Conservation (phyloP, 805 yeast species). For the Clavispora vitiphila region DNA sequence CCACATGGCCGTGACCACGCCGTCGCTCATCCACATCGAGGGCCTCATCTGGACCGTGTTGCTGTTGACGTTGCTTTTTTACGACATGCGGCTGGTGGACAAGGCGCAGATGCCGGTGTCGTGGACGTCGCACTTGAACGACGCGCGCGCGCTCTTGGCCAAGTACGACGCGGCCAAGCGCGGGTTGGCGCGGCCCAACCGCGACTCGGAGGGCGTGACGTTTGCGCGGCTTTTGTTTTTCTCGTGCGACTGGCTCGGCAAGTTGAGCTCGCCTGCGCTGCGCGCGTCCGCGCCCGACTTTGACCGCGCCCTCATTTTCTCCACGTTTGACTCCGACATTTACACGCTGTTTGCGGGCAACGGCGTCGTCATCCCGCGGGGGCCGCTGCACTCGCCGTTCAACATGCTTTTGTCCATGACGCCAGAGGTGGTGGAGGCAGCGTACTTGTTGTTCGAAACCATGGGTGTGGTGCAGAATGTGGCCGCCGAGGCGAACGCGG, state of each 20-base stretch:
- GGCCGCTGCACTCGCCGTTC: conserved; percentile 9
- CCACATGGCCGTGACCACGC: conserved; percentile 12
- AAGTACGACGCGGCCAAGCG: conserved; percentile 17
- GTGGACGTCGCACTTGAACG: conserved; percentile 24
- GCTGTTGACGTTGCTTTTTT: conserved; percentile 19
- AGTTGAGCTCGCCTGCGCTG: conserved; percentile 11
- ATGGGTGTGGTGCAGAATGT: conserved; percentile 1
- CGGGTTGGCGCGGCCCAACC: conserved; percentile 8
- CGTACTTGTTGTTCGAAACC: conserved; percentile 10
- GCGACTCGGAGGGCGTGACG: conserved; percentile 16
- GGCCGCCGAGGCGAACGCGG: no score
- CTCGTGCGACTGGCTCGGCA: conserved; percentile 16
- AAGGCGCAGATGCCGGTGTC: conserved; percentile 11
- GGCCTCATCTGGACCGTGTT: conserved; percentile 22
- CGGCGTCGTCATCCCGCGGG: conserved; percentile 13
- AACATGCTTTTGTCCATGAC: conserved; percentile 12
- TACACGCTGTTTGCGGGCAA: conserved; percentile 4
- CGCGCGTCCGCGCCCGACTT: conserved; percentile 6
- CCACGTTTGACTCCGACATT: conserved; percentile 6
- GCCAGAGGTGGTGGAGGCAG: conserved; percentile 7
- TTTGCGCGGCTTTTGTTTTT: conserved; percentile 16
- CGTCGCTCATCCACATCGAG: conserved; percentile 20
- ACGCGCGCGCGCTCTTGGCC: conserved; percentile 21
- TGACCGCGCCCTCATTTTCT: conserved; percentile 5
- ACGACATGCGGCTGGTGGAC: conserved; percentile 16